Evolutionary conservation across 768 basidiomycete genomes (phyloP).

Genomic region (Tricholoma bakamatsutake): DNA sequence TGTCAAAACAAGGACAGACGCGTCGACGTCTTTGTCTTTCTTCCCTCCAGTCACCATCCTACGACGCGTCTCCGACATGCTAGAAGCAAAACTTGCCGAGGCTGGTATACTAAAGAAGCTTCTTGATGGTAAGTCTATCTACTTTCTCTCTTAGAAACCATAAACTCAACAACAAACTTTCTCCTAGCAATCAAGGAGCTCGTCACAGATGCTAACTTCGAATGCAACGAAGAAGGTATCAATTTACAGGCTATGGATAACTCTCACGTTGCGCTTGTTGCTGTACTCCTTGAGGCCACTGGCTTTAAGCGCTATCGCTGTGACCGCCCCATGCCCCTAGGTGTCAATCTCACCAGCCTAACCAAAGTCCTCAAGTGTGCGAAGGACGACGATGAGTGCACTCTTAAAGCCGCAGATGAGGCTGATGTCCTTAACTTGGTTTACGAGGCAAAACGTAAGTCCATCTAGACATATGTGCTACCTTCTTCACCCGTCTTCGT

Average conservation of each 20-base stretch:
- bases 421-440: conserved; percentile 83
- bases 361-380: conserved; percentile 97
- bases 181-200: conserved; percentile 96
- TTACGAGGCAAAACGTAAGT: conserved; percentile 86
- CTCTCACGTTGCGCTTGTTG: conserved; percentile 96
- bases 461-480: not conserved
- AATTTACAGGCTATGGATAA: conserved; percentile 99
- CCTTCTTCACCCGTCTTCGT: not conserved
- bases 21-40: not conserved
- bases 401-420: conserved; percentile 86
- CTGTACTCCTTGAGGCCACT: conserved; percentile 70
- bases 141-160: not conserved
- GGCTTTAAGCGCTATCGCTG: conserved; percentile 90
- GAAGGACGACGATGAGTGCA: conserved; percentile 91
- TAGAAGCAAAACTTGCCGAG: conserved; percentile 88
- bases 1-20: not conserved
- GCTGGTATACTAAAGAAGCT: conserved; percentile 89
- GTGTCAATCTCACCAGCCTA: conserved; percentile 80
- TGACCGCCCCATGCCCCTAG: conserved; percentile 90
- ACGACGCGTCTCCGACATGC: conserved; percentile 38
- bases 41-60: not conserved
- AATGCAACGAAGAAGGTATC: conserved; percentile 94
- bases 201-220: conserved; percentile 96
- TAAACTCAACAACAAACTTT: conserved; percentile 1
- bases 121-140: conserved; percentile 65